Percentiles rank a stretch among this genome's conserved stretches.
Conservation (phyloP, 176 grass and related monocot genomes). For the Avena insularis region DNA sequence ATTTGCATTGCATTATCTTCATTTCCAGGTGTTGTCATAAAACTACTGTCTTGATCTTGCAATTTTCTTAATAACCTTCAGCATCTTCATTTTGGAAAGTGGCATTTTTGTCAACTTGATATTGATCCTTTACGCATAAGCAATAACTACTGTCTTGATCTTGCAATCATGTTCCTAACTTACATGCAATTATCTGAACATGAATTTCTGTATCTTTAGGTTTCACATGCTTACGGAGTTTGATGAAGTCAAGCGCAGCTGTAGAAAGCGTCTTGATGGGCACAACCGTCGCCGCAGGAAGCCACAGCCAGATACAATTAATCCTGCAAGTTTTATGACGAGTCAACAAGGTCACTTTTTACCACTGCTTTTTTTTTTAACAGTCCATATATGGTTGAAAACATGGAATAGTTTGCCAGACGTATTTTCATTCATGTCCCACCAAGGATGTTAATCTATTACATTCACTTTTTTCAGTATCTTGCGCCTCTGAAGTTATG, state of each 20-base stretch:
- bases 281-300: too few relatives aligned
- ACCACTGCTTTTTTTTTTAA: conserved; percentile 8
- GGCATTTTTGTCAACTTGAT: not conserved
- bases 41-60: not conserved
- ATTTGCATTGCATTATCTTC: conserved; percentile 25
- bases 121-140: not conserved
- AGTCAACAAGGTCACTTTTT: conserved; percentile 70
- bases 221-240: conserved; percentile 88
- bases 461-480: conserved; percentile 9
- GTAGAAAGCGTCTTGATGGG: too few relatives aligned
- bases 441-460: conserved; percentile 17
- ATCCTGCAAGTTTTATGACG: conserved; percentile 60
- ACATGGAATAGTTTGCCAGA: not conserved
- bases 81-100: too few relatives aligned
- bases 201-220: conserved; percentile 43
- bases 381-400: conserved; percentile 6
- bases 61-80: not conserved
- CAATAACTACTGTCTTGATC: not conserved
- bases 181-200: conserved; percentile 36
- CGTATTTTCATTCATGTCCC: not conserved
- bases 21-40: not conserved
- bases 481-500: not conserved
- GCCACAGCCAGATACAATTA: conserved; percentile 58
- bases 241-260: too few relatives aligned
- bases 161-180: not conserved